phyloP scores from a whole-genome alignment of 2,329 filamentous ascomycete genomes.

The Scytalidium sp. region DNA sequence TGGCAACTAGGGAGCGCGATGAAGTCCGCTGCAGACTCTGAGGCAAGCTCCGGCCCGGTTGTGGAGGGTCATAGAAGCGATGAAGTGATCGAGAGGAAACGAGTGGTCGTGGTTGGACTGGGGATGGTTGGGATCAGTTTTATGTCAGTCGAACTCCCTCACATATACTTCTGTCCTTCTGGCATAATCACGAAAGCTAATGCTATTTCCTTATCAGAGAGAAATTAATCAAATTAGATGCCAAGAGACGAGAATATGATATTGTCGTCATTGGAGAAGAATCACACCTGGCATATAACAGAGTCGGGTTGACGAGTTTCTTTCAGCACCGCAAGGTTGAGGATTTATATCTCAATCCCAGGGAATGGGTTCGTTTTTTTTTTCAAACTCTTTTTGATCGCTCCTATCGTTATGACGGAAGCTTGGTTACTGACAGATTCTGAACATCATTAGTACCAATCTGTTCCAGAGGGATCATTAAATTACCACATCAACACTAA shows the following conservation, averaged over 20 bases:
- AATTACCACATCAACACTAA: conserved; percentile 73
- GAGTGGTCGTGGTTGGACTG: conserved; percentile 78
- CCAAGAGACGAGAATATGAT: conserved; percentile 70
- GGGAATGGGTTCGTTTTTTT: conserved; percentile 65
- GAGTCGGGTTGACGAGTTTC: conserved; percentile 84
- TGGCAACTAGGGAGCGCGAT: too few relatives aligned
- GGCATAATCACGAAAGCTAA: too few relatives aligned
- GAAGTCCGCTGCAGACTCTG: too few relatives aligned
- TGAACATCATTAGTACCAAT: conserved; percentile 19
- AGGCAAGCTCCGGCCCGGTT: too few relatives aligned
- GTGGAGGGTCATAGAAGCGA: too few relatives aligned
- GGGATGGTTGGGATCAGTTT: conserved; percentile 92
- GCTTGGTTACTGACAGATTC: neutral
- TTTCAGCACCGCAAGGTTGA: conserved; percentile 84
- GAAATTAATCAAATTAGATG: conserved; percentile 83
- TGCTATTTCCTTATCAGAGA: conserved; percentile 54
- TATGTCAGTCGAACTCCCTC: too few relatives aligned
- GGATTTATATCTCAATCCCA: conserved; percentile 82
- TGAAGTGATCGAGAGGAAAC: conserved; percentile 53
- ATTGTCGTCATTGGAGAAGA: conserved; percentile 87
- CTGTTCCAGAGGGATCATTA: conserved; percentile 57
- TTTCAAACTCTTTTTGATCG: too few relatives aligned
- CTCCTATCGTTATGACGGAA: neutral
- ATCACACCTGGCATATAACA: conserved; percentile 83
- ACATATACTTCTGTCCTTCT: too few relatives aligned